phyloP scores from a whole-genome alignment of 2,329 filamentous ascomycete genomes.

The Colletotrichum graminicola region DNA sequence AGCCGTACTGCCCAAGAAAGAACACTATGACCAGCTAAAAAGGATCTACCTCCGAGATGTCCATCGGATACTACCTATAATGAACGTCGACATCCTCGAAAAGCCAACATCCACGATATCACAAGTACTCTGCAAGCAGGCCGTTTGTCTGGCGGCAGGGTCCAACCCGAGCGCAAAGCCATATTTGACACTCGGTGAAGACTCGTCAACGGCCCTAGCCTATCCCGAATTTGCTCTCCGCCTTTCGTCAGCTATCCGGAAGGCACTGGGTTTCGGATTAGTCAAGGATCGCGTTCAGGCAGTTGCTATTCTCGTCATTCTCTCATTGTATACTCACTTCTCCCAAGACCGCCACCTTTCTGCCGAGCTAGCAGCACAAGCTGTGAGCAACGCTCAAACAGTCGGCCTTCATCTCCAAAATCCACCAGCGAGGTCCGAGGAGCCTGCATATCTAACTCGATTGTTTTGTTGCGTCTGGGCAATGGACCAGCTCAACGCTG shows the following conservation, averaged over 20 bases:
- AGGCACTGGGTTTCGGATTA: slow-evolving; percentile 24
- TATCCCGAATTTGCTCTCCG: slow-evolving; percentile 38
- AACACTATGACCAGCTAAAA: slow-evolving; percentile 43
- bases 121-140: slow-evolving; percentile 43
- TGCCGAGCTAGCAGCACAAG: slow-evolving; percentile 43
- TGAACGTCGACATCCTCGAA: slow-evolving; percentile 43
- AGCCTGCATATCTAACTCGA: slow-evolving; percentile 39
- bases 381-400: slow-evolving; percentile 45
- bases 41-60: slow-evolving; percentile 35
- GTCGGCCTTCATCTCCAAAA: slow-evolving; percentile 46
- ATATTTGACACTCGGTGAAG: slow-evolving; percentile 39
- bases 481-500: slow-evolving; percentile 45
- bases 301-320: slow-evolving; percentile 51
- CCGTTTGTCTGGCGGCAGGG: slow-evolving; percentile 44
- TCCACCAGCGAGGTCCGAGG: slow-evolving; percentile 43
- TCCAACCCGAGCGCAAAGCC: slow-evolving; percentile 42
- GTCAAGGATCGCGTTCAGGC: slow-evolving; percentile 38
- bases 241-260: slow-evolving; percentile 40
- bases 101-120: slow-evolving; percentile 40
- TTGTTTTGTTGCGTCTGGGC: slow-evolving; percentile 47
- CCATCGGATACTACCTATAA: slow-evolving; percentile 44
- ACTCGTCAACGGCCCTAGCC: slow-evolving; percentile 21
- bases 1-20: slow-evolving; percentile 21
- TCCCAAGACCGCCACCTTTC: slow-evolving; percentile 41
- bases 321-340: slow-evolving; percentile 46